These are phyloP conservation scores for Boletellus dicymbophilus DNA, from an alignment of 1,284 basidiomycete genomes.

Conservation along the genomic window DNA sequence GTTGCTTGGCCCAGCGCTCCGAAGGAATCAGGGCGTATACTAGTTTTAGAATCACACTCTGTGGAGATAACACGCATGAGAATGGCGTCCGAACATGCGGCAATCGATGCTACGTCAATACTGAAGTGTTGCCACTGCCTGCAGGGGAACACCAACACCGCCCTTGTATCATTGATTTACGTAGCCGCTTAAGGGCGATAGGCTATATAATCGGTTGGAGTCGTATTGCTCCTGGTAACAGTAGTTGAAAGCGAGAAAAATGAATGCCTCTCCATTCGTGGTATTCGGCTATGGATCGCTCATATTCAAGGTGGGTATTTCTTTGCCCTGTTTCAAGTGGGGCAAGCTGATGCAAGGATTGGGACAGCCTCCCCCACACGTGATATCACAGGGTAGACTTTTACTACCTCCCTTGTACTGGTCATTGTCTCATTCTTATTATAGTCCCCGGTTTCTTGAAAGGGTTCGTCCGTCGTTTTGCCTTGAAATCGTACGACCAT, in stretches of 20 bases:
- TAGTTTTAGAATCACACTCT: background rate
- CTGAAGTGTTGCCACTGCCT: background rate
- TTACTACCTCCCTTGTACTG: background rate
- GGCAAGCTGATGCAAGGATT: slow-evolving; percentile 1
- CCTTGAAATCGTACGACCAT: slow-evolving; percentile 86
- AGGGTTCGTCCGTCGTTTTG: slow-evolving; percentile 83
- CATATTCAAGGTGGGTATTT: slow-evolving; percentile 66
- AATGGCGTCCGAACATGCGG: background rate
- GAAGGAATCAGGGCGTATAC: background rate
- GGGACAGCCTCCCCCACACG: slow-evolving; percentile 75
- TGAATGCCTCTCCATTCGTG: slow-evolving; percentile 42
- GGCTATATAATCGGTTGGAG: slow-evolving; percentile 10
- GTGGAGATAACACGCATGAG: background rate
- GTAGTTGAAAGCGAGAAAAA: slow-evolving; percentile 3
- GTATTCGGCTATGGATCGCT: slow-evolving; percentile 83
- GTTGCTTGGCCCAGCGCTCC: background rate
- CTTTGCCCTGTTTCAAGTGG: background rate
- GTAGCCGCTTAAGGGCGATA: background rate
- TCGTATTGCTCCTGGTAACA: background rate
- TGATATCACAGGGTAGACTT: slow-evolving; percentile 52
- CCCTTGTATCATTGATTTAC: background rate
- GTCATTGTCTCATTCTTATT: background rate
- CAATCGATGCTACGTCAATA: background rate
- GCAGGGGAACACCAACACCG: background rate
- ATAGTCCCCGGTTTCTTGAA: slow-evolving; percentile 81